Evolutionary conservation across 768 basidiomycete genomes (phyloP), one percentile per base, ranked within the genome.

Genomic region (Termitomyces sp.): DNA sequence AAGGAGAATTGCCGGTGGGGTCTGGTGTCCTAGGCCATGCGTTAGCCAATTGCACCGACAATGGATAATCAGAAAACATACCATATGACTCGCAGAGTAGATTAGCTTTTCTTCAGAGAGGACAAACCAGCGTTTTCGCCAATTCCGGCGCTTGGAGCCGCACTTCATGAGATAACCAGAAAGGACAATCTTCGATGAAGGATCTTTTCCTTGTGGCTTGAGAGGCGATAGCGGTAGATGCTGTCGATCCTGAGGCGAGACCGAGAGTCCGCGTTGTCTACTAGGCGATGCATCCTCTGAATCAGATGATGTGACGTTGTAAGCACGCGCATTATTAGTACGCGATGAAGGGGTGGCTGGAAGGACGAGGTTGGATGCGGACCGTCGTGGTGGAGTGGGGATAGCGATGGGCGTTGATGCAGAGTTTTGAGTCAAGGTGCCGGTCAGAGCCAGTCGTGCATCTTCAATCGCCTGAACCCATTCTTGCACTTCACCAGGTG

Each of bases 41-140:
- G 35, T 54, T 52, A 47, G 24, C 30, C 36, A 45, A 54, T 57
- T 13, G 22, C 18, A 8, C 16, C 20, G 20, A 12, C 22, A 14
- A 8, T 9, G 14, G 3, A 47, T 48, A 40, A 5, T 42, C 3
- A 38, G 9, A 35, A 44, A 43, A 78, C 87, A 61, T 66, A 96
- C 95, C 94, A 98, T 98, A 75, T 99, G 97, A 69, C 89, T 94
- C 50, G 86, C 85, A 10, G 86, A 87, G 75, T 99, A 99, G 36
- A 92, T 75, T 54, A 99, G 74, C 67, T 86, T 90, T 65, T 94
- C 92, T 40, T 86, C 86, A 40, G 87, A 93, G n/a, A 99, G 76
- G 38, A 92, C 86, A 66, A 99, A 98, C 96, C 95, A 98, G 30
- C 97, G 77, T 73, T 99, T 98, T 57, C 94, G 82, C 97, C 97